Base-by-base conservation (phyloP, 148 eudicot genomes). In the Spergularia bocconei region DNA sequence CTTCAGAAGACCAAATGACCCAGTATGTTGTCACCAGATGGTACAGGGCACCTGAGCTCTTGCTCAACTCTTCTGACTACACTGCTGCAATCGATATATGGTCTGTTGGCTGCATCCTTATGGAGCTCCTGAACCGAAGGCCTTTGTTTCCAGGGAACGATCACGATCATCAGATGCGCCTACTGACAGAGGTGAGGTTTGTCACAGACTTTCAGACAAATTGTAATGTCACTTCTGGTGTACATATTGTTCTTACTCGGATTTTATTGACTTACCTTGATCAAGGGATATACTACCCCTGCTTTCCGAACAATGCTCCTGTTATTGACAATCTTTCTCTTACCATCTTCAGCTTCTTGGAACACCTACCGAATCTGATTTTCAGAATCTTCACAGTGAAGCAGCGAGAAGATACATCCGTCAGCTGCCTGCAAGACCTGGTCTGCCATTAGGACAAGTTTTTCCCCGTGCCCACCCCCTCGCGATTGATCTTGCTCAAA, bases 81-180 rank as follows among this genome's bases (percentile, higher is more conserved):
- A 91, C 89, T 5, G 89, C 91, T 70, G 93, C 98, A 15, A 93
- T 93, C 59, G 98, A 93, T 77, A 85, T 93, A 5, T 93, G 98
- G 98, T 93, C 96, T 23, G 96, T 93, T 25, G 98, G 98, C 65
- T 93, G 98, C 83, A 93, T 93, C 71, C 87, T 77, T 81, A 90
- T 93, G 98, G 98, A 93, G 82, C 91, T 93, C 53, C 87, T 91
- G 93, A 93, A 84, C 78, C 80, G 88, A 63, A 89, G 77, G 78
- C 96, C 98, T 61, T 77, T 93, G 82, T 89, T 93, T 76, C 81
- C 91, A 0, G 98, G 98, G 61, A 89, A 66, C 74, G 96, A 93
- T 75, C 98, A 87, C 29, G 89, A 87, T 36, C 86, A 90, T 83
- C 98, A 93, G 78, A 84, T 93, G 93, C 87, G 87, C 73, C 71